Conservation (phyloP, 176 grass and related monocot genomes). For the Dendrocalamus sinicus region DNA sequence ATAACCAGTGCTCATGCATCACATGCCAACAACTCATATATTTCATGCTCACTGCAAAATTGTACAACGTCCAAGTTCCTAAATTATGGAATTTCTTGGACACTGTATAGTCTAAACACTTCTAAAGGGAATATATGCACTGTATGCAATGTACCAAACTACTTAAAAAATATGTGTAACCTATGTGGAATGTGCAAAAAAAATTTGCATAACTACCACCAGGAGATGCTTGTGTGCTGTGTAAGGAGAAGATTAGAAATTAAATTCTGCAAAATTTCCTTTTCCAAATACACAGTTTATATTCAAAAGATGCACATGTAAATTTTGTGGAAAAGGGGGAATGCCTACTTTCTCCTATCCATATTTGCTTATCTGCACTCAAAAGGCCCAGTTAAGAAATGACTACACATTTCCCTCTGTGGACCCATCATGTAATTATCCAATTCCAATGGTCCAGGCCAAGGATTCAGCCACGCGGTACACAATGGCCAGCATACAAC, state of each 20-base stretch:
- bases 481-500: background rate
- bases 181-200: background rate
- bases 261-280: background rate
- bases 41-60: constrained; percentile 13
- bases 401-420: background rate
- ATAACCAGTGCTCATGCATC: background rate
- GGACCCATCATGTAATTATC: background rate
- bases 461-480: background rate
- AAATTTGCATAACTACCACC: background rate
- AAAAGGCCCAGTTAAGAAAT: background rate
- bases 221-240: background rate
- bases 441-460: constrained; percentile 6
- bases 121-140: background rate
- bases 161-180: background rate
- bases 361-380: background rate
- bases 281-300: background rate
- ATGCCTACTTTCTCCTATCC: background rate
- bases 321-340: background rate
- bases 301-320: background rate
- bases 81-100: background rate
- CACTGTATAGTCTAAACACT: background rate
- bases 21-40: background rate
- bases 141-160: constrained; percentile 1
- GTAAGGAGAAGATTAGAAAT: background rate
- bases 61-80: background rate